Base-by-base conservation (phyloP, 352 stramenopile species). In the Globisporangium cystogenes region DNA sequence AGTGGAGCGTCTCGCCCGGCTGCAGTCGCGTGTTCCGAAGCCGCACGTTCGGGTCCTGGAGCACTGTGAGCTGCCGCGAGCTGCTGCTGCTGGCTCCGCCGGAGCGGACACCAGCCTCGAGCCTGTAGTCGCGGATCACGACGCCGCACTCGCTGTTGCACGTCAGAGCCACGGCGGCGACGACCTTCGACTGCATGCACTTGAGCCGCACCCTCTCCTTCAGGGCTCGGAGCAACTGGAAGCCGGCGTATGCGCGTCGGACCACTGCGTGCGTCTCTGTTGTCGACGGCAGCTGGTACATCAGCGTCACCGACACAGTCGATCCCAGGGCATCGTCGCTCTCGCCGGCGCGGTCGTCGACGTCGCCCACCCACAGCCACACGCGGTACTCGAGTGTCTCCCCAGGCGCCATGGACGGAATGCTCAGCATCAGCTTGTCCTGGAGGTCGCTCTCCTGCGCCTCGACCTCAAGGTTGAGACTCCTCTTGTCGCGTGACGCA, bases 41-140 rank as follows among this genome's bases (percentile, higher is more conserved):
- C 3, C 53, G 55, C 5, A 46, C 55, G n/a, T 82, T 82, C 15
- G 64, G 69, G 53, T 85, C 74, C 4, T 72, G 55, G 5, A 63
- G 33, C 2, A 77, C 41, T 1, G 35, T 53, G 16, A 70, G 16
- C 16, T 18, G 40, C 18, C 18, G 8, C 55, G 21, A 14, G 37
- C 3, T 45, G 24, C 7, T 39, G 18, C 7, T 39, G 18, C 6
- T 16, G 21, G 2, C 4, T 18, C 11, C 2, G 10, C 15, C 23
- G 6, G 12, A 33, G n/a, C 26, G 26, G 21, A 23, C 48, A 50
- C 24, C 21, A 18, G 55, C 64, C 21, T 44, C 29, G 37, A 81
- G 31, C 20, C 53, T 42, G 33, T 81, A 85, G 37, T 76, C 67
- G 37, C 33, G 59, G 15, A 85, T 26, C 7, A 53, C 12, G 27